These are phyloP conservation scores for Lecanoromycetidae sp. DNA, from an alignment of 2,329 filamentous ascomycete genomes.

Conservation along the genomic window DNA sequence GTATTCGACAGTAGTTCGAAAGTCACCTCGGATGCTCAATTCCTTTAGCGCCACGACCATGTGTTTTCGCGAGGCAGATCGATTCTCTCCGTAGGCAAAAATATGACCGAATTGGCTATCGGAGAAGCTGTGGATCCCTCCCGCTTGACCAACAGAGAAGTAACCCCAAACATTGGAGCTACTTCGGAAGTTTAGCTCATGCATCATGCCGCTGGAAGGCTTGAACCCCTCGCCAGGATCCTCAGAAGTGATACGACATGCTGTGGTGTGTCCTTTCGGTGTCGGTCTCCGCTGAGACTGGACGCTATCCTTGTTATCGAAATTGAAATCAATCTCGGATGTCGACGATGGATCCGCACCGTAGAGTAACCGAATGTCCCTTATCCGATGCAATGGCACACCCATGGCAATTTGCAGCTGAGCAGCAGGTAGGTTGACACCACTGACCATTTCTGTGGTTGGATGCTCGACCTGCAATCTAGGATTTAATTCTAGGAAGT, in stretches of 20 bases:
- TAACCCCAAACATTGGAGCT: slow-evolving; percentile 99
- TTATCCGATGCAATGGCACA: slow-evolving; percentile 85
- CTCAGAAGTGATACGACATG: slow-evolving; percentile 97
- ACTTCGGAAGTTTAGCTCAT: slow-evolving; percentile 96
- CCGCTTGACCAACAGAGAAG: slow-evolving; percentile 93
- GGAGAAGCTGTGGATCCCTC: slow-evolving; percentile 97
- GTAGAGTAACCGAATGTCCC: slow-evolving; percentile 91
- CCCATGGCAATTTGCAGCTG: slow-evolving; percentile 99
- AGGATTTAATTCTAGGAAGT: slow-evolving; percentile 96
- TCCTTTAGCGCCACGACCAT: slow-evolving; percentile 99
- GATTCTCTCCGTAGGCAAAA: slow-evolving; percentile 96
- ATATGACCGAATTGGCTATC: slow-evolving; percentile 99
- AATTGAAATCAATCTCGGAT: slow-evolving; percentile 91
- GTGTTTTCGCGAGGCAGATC: slow-evolving; percentile 90
- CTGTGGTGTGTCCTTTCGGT: slow-evolving; percentile 93
- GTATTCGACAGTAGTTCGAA: slow-evolving; percentile 96
- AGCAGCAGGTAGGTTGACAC: slow-evolving; percentile 90
- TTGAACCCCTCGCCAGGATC: slow-evolving; percentile 99
- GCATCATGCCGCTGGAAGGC: slow-evolving; percentile 96
- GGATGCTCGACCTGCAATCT: slow-evolving; percentile 99
- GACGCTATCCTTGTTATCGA: slow-evolving; percentile 71
- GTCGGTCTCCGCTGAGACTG: slow-evolving; percentile 78
- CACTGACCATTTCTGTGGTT: slow-evolving; percentile 97
- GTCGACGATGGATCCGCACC: slow-evolving; percentile 81
- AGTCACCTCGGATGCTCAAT: slow-evolving; percentile 97